Conservation (phyloP, 257 asterid species). For the Solanum ahanhuiri region DNA sequence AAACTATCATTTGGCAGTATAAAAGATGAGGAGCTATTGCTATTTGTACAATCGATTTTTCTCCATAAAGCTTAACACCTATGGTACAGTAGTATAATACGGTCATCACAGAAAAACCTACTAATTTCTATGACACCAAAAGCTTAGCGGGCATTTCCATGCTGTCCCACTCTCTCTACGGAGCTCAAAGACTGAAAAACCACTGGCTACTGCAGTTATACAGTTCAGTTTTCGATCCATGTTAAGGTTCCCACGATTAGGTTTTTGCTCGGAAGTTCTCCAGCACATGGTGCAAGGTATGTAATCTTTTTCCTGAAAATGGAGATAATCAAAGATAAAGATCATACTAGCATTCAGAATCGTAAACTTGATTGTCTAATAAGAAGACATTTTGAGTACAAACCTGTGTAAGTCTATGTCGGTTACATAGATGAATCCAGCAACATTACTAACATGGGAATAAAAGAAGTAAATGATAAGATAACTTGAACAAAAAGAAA, state of each 20-base stretch:
- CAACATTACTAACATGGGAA: constrained; percentile 53
- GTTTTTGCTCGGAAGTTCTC: constrained; percentile 78
- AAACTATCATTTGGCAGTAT: neutral
- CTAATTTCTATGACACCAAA: neutral
- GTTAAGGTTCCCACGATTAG: constrained; percentile 77
- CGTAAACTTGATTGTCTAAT: no score
- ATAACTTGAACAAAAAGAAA: neutral
- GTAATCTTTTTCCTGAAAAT: constrained; percentile 67
- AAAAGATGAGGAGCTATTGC: neutral
- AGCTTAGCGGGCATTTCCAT: neutral
- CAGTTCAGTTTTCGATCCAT: constrained; percentile 58
- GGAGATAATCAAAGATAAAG: neutral
- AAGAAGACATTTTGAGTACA: constrained; percentile 1
- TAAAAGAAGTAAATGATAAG: neutral
- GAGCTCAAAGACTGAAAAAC: neutral
- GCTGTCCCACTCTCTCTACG: neutral
- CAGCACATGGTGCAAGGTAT: constrained; percentile 85
- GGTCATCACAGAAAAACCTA: neutral
- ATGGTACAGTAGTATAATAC: neutral
- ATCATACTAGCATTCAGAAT: constrained; percentile 1
- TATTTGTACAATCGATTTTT: neutral
- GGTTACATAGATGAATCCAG: constrained; percentile 90
- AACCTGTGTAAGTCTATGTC: constrained; percentile 78
- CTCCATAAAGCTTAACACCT: neutral
- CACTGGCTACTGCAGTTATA: neutral